These are phyloP conservation scores for Penicillium paneum DNA, from an alignment of 2,329 filamentous ascomycete species.

Conservation along the genomic window DNA sequence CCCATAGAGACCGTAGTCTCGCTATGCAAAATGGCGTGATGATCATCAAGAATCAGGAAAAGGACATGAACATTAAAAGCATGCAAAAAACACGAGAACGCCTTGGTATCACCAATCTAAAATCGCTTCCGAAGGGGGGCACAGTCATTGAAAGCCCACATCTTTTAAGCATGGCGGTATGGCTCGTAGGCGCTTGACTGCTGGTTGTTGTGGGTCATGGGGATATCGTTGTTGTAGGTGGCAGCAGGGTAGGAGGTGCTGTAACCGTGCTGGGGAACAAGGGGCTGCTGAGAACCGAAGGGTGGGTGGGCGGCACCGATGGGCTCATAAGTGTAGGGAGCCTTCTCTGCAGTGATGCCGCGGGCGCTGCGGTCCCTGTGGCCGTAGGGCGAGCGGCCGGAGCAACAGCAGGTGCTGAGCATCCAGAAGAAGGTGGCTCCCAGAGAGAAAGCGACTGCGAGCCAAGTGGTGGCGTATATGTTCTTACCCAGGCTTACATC, in stretches of 20 bases:
- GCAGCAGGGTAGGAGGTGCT: conserved; percentile 31
- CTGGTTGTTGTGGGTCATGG: conserved; percentile 25
- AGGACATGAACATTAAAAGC: conserved; percentile 13
- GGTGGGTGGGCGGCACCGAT: conserved; percentile 37
- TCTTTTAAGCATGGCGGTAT: conserved; percentile 35
- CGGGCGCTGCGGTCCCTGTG: conserved; percentile 40
- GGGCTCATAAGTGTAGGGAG: conserved; percentile 60
- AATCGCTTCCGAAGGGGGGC: conserved; percentile 15
- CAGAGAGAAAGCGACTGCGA: conserved; percentile 73
- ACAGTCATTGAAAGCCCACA: conserved; percentile 2
- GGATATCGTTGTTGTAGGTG: conserved; percentile 20
- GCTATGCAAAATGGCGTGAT: conserved; percentile 2
- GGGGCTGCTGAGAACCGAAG: conserved; percentile 16
- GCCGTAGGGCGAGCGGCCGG: conserved; percentile 56
- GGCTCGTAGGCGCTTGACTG: conserved; percentile 36
- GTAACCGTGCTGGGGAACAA: conserved; percentile 4
- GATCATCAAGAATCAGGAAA: conserved; percentile 10
- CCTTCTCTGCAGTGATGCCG: conserved; percentile 55
- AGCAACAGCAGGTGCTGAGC: conserved; percentile 88
- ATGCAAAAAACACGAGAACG: conserved; percentile 14
- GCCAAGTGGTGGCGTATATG: conserved; percentile 73
- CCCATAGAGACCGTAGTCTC: background rate
- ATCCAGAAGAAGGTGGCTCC: conserved; percentile 84
- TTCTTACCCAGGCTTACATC: conserved; percentile 62
- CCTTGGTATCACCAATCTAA: conserved; percentile 23